Evolutionary conservation across 2,329 filamentous ascomycete genomes (phyloP).

Genomic region (Fusarium sp.): DNA sequence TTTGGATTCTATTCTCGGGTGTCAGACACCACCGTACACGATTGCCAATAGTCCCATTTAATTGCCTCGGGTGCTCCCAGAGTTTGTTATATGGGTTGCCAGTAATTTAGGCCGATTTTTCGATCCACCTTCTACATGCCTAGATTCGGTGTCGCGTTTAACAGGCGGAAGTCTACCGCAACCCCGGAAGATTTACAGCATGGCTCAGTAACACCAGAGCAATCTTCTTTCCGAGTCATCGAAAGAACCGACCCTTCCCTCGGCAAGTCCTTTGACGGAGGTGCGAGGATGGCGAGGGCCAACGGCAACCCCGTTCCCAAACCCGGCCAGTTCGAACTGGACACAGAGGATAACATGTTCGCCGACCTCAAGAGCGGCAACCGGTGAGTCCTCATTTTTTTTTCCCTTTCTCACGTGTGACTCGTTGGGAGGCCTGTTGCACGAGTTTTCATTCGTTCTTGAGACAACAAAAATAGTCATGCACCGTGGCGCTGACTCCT

Average conservation of each 20-base stretch:
- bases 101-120: constrained; percentile 42
- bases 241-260: constrained; percentile 65
- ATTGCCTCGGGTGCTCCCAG: constrained; percentile 17
- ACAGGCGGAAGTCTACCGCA: constrained; percentile 73
- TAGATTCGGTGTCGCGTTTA: constrained; percentile 74
- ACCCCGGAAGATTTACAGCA: constrained; percentile 69
- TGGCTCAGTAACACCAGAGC: constrained; percentile 62
- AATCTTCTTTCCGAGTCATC: constrained; percentile 72
- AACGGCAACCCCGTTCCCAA: constrained; percentile 56
- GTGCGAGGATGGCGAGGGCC: constrained; percentile 60
- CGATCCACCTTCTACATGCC: constrained; percentile 65
- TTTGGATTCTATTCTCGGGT: constrained; percentile 25
- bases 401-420: constrained; percentile 34
- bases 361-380: constrained; percentile 68
- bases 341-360: constrained; percentile 73
- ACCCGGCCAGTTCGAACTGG: constrained; percentile 56
- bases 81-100: constrained; percentile 46
- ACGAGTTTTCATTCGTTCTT: constrained; percentile 36
- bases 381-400: constrained; percentile 62
- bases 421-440: constrained; percentile 39
- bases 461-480: constrained; percentile 47
- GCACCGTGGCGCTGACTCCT: constrained; percentile 55
- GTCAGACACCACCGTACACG: constrained; percentile 33
- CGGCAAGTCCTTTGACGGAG: constrained; percentile 67
- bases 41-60: constrained; percentile 33